A percentile compares a stretch with the other conserved stretches of the same genome.
Conservation (phyloP, 495 filamentous ascomycete genomes). For the Darksidea phi region DNA sequence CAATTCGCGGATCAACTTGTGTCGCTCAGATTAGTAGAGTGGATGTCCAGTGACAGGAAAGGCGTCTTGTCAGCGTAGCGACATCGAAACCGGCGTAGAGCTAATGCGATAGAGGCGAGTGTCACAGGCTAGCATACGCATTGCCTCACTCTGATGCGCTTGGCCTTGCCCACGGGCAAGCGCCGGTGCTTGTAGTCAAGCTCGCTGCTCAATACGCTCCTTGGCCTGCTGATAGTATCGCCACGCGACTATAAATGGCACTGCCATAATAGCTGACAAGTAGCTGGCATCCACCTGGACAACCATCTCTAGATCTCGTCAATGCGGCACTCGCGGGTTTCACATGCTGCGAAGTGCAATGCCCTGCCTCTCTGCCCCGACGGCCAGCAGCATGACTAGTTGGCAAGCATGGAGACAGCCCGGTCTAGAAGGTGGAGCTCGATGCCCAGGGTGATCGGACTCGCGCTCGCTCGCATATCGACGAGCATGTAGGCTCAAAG, state of each 20-base stretch:
- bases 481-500: conserved; percentile 19
- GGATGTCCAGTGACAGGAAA: no score
- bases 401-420: background rate
- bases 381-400: background rate
- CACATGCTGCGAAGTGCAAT: background rate
- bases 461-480: conserved; percentile 18
- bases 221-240: background rate
- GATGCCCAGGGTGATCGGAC: conserved; percentile 25
- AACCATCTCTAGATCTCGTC: conserved; percentile 4
- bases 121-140: background rate
- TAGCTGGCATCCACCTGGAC: background rate
- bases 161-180: no score
- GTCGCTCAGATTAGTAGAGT: no score
- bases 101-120: conserved; percentile 4
- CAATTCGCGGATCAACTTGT: no score
- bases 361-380: background rate
- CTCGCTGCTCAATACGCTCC: no score
- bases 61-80: no score
- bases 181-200: no score
- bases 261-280: background rate
- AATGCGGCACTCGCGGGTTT: background rate
- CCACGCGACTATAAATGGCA: background rate
- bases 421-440: background rate
- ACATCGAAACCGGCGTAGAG: background rate
- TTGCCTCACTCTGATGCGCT: background rate